Evolutionary conservation across 2,329 filamentous ascomycete species (phyloP), one percentile per base, ranked within the genome.

Genomic region (Ceratocystis variospora): DNA sequence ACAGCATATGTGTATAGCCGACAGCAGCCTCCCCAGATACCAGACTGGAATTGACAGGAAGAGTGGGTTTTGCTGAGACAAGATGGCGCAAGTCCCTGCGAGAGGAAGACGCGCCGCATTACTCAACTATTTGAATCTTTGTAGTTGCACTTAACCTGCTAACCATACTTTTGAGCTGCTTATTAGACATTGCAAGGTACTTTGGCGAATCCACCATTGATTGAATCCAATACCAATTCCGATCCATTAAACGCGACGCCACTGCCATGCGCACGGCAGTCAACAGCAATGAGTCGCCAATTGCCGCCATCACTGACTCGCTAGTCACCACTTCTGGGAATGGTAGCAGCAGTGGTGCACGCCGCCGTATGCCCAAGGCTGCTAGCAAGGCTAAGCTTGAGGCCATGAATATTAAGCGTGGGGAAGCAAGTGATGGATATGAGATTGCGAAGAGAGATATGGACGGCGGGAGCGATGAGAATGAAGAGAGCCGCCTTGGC

Each of bases 141-240:
- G 19, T 17, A 31, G 46, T 19, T 45, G 3, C 50, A 17, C 17
- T 15, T 44, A 22, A 25, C 28, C 5, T 41, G 19, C 66, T 64
- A 59, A 63, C 61, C 22, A 31, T 25, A 19, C 17, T 22, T 17
- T 48, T 8, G 5, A 17, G 17, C 45, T 8, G 15, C 15, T 48
- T 48, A 55, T 10, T 62, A 86, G 83, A 83, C 55, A 84, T 86
- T 63, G 79, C 81, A 68, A 81, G 79, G 68, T 80, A 81, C 73
- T 86, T 83, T 69, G 83, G 83, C 31, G 81, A 83, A 66, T 83
- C 80, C 2, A 86, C 83, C 0, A 72, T 77, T 0, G 78, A 78
- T 22, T 83, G 83, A 7, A 79, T 86, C n/a, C 78, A 80, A 69
- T 86, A 83, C 71, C 83, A 85, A 70, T 84, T 86, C 71, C 79